phyloP scores from a whole-genome alignment of 1,284 basidiomycete genomes.

The Kalmanozyma brasiliensis region DNA sequence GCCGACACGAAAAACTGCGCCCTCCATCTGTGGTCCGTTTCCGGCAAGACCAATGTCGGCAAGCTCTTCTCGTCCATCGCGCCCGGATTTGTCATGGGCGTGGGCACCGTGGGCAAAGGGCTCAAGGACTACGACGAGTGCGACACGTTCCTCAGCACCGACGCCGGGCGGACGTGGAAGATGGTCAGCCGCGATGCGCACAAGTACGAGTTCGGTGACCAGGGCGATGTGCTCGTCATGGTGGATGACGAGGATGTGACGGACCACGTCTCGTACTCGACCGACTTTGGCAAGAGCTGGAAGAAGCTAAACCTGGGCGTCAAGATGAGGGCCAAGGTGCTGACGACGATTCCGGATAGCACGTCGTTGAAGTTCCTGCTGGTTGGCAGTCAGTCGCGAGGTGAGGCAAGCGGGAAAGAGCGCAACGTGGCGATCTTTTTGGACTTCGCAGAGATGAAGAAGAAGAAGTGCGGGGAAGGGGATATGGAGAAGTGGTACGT shows the following conservation, averaged over 20 bases:
- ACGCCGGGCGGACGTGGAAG: slow-evolving; percentile 87
- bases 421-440: slow-evolving; percentile 81
- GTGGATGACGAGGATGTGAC: slow-evolving; percentile 87
- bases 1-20: slow-evolving; percentile 76
- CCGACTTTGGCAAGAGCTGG: slow-evolving; percentile 86
- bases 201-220: slow-evolving; percentile 96
- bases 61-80: slow-evolving; percentile 92
- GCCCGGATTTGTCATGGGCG: slow-evolving; percentile 93
- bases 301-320: slow-evolving; percentile 77
- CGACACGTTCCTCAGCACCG: slow-evolving; percentile 90
- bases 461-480: slow-evolving; percentile 76
- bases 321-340: slow-evolving; percentile 78
- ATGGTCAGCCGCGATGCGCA: slow-evolving; percentile 82
- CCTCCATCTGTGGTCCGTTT: slow-evolving; percentile 90
- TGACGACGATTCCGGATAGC: slow-evolving; percentile 89
- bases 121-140: slow-evolving; percentile 84
- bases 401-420: slow-evolving; percentile 73
- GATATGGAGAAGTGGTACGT: slow-evolving; percentile 94
- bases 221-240: slow-evolving; percentile 82
- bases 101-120: slow-evolving; percentile 82
- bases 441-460: slow-evolving; percentile 81
- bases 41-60: slow-evolving; percentile 89
- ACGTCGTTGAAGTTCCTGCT: slow-evolving; percentile 91
- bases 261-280: slow-evolving; percentile 81
- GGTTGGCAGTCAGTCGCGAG: slow-evolving; percentile 79